phyloP scores from a whole-genome alignment of 2,329 filamentous ascomycete species.

The Sporothrix mexicana region DNA sequence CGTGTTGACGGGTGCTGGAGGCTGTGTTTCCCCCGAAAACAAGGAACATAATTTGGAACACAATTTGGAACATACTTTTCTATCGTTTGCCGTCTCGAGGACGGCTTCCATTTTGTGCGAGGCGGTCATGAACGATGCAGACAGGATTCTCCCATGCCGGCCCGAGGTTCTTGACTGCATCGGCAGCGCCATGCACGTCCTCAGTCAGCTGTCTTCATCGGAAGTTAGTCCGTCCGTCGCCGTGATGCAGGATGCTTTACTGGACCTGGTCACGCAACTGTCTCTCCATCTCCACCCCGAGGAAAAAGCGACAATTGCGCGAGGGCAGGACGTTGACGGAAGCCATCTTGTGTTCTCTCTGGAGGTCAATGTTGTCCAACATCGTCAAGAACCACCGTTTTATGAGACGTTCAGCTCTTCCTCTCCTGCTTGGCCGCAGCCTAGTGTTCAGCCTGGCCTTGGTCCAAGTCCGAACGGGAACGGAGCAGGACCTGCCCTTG shows the following conservation, averaged over 20 bases:
- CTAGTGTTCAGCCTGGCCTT: not conserved
- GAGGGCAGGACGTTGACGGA: not conserved
- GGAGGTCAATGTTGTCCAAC: no score
- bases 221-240: not conserved
- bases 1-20: not conserved
- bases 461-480: not conserved
- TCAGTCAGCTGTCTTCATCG: not conserved
- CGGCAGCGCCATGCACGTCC: not conserved
- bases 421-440: not conserved
- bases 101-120: slow-evolving; percentile 10
- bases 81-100: not conserved
- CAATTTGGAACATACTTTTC: not conserved
- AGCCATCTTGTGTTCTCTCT: not conserved
- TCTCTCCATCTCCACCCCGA: not conserved
- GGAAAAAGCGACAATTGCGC: not conserved
- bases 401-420: no score
- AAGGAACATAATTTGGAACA: not conserved
- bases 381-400: not conserved
- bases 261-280: not conserved
- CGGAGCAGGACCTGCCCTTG: slow-evolving; percentile 4
- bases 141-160: not conserved
- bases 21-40: not conserved
- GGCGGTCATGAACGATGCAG: not conserved
- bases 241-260: not conserved
- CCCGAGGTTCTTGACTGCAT: not conserved